These are phyloP conservation scores for Tuctoria greenei DNA, from an alignment of 176 grass and related monocot genomes.

Conservation along the genomic window DNA sequence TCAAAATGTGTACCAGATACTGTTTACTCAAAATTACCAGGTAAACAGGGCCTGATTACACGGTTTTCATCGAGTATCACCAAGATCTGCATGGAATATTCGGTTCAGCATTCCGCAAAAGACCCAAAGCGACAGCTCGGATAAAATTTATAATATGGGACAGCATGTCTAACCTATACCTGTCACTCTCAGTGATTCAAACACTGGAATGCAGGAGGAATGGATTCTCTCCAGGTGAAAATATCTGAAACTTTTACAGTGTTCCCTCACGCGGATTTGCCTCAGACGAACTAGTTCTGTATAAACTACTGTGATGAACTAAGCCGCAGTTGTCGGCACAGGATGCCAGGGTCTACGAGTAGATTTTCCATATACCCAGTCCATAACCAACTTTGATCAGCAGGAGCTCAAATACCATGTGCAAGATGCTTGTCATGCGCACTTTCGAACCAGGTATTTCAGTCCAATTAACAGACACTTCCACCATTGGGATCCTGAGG, in stretches of 20 bases:
- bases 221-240: slow-evolving; percentile 17
- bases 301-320: slow-evolving; percentile 29
- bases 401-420: slow-evolving; percentile 94
- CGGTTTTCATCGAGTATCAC: neutral
- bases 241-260: slow-evolving; percentile 18
- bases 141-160: neutral
- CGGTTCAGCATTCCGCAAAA: neutral
- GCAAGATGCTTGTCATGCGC: slow-evolving; percentile 72
- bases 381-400: slow-evolving; percentile 87
- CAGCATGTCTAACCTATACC: slow-evolving; percentile 12
- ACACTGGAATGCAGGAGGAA: neutral
- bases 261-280: slow-evolving; percentile 13
- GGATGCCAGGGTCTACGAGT: slow-evolving; percentile 38
- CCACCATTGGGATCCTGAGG: slow-evolving; percentile 74
- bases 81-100: neutral
- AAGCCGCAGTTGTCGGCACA: slow-evolving; percentile 13
- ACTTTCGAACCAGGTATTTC: slow-evolving; percentile 97
- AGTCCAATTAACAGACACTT: slow-evolving; percentile 88
- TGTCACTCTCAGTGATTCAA: slow-evolving; percentile 28
- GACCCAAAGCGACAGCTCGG: neutral
- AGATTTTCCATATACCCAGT: slow-evolving; percentile 82
- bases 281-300: neutral
- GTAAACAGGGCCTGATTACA: neutral
- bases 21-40: too few relatives aligned
- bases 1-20: too few relatives aligned